These are phyloP conservation scores for Saccharomyces hybrid DNA, from an alignment of 1,139 yeast species.

Conservation along the genomic window DNA sequence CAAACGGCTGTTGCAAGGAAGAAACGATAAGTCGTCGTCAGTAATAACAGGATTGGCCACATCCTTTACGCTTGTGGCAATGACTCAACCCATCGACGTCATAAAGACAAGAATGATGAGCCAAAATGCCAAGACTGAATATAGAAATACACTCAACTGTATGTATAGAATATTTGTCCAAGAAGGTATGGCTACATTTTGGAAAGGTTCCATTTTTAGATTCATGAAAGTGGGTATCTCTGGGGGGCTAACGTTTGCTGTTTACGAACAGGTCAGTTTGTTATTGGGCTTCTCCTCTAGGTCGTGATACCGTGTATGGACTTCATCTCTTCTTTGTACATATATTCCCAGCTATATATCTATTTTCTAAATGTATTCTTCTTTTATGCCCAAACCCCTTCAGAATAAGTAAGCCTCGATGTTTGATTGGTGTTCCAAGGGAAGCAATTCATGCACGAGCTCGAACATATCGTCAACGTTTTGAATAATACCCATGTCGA, in stretches of 20 bases:
- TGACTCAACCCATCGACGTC: conserved; percentile 89
- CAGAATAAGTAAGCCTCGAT: background rate
- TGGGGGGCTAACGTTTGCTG: conserved; percentile 69
- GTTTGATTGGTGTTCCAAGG: background rate
- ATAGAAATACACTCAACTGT: conserved; percentile 62
- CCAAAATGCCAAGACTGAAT: conserved; percentile 45
- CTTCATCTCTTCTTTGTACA: background rate
- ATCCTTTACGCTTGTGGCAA: conserved; percentile 59
- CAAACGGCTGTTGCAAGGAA: conserved; percentile 54
- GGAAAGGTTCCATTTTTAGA: conserved; percentile 79
- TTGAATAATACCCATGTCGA: background rate
- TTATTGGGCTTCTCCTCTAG: background rate
- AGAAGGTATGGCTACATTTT: conserved; percentile 59
- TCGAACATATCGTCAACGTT: background rate
- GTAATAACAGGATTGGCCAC: conserved; percentile 51
- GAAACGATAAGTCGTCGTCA: conserved; percentile 40
- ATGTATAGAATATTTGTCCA: conserved; percentile 62
- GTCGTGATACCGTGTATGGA: background rate
- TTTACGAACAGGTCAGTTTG: conserved; percentile 42
- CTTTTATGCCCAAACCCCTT: too few relatives aligned
- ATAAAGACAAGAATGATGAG: conserved; percentile 85
- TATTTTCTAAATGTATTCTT: background rate
- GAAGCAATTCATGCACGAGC: background rate
- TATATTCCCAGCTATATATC: background rate
- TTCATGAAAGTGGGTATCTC: conserved; percentile 69